A percentile compares a stretch with the other conserved stretches of the same genome.
phyloP scores from a whole-genome alignment of 176 grass and related monocot species.

The Eleusine coracana region DNA sequence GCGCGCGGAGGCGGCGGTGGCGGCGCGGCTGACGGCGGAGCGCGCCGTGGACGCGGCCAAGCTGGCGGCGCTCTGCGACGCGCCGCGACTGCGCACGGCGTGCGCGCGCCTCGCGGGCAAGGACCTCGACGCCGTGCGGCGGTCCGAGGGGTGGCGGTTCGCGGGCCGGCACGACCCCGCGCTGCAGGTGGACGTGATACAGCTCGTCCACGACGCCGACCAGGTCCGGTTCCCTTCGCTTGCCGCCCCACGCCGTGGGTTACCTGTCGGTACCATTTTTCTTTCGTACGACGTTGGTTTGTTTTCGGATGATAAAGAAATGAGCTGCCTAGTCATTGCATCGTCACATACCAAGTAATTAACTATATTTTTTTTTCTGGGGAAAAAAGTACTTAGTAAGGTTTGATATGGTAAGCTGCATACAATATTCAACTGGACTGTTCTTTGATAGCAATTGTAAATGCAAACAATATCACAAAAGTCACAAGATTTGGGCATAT shows the following conservation, averaged over 20 bases:
- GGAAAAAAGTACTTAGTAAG: not conserved
- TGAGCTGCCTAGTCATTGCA: not conserved
- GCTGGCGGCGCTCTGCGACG: constrained; percentile 72
- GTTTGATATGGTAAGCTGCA: not conserved
- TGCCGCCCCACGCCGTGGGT: no score
- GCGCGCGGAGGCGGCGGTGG: constrained; percentile 56
- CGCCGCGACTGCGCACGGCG: constrained; percentile 54
- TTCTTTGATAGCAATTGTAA: not conserved
- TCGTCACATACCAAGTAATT: not conserved
- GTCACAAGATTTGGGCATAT: not conserved
- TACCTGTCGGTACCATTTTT: not conserved
- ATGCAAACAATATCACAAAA: not conserved
- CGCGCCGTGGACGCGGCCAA: constrained; percentile 63
- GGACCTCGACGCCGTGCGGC: constrained; percentile 61
- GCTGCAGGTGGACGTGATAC: constrained; percentile 57
- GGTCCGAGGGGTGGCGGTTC: constrained; percentile 75
- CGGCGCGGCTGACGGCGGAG: constrained; percentile 48
- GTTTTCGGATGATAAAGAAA: not conserved
- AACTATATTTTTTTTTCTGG: not conserved
- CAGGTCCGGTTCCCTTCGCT: constrained; percentile 26
- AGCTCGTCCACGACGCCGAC: constrained; percentile 56
- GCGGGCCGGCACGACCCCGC: constrained; percentile 48
- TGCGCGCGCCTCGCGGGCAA: constrained; percentile 63
- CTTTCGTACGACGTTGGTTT: not conserved
- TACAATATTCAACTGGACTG: not conserved